A percentile compares a stretch with the other conserved stretches of the same genome.
These are phyloP conservation scores for Mycena leptocephala DNA, from an alignment of 768 basidiomycete genomes.

Conservation along the genomic window DNA sequence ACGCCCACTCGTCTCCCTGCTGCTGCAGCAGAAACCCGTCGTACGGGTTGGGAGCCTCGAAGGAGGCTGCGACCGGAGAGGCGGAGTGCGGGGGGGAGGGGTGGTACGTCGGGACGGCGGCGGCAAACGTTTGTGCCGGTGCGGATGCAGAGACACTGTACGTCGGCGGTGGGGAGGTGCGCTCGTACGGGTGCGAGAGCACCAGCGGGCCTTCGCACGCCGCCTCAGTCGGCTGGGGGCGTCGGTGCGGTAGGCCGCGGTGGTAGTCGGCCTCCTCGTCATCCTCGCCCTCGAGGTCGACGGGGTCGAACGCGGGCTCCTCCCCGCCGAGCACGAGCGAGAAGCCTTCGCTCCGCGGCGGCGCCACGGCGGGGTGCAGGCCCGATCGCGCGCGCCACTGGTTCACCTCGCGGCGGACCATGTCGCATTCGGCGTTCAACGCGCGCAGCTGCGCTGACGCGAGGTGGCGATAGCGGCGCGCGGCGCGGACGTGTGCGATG, in stretches of 20 bases:
- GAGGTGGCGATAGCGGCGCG: conserved; percentile 74
- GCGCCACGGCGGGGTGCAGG: conserved; percentile 45
- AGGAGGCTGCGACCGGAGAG: conserved; percentile 24
- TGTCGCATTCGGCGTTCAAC: conserved; percentile 58
- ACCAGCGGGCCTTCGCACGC: conserved; percentile 34
- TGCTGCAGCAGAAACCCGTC: conserved; percentile 22
- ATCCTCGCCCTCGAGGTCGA: conserved; percentile 58
- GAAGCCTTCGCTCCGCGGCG: conserved; percentile 67
- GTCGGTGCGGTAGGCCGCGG: neutral
- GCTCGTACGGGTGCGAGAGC: conserved; percentile 30
- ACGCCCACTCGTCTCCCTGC: conserved; percentile 22
- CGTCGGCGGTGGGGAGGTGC: neutral
- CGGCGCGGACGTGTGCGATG: conserved; percentile 75
- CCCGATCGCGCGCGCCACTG: conserved; percentile 34
- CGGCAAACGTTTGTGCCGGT: neutral
- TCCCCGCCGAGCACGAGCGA: conserved; percentile 65
- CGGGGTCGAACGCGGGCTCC: conserved; percentile 60
- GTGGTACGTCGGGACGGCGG: neutral
- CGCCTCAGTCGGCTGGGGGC: conserved; percentile 8
- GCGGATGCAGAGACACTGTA: neutral
- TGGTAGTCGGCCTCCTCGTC: conserved; percentile 23
- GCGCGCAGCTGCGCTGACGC: conserved; percentile 62
- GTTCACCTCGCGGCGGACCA: conserved; percentile 36
- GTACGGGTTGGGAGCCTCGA: conserved; percentile 22
- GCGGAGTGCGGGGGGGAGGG: conserved; percentile 5